Base-by-base conservation (phyloP, 441 rosid genomes). In the Pelargonium cotyledonis region DNA sequence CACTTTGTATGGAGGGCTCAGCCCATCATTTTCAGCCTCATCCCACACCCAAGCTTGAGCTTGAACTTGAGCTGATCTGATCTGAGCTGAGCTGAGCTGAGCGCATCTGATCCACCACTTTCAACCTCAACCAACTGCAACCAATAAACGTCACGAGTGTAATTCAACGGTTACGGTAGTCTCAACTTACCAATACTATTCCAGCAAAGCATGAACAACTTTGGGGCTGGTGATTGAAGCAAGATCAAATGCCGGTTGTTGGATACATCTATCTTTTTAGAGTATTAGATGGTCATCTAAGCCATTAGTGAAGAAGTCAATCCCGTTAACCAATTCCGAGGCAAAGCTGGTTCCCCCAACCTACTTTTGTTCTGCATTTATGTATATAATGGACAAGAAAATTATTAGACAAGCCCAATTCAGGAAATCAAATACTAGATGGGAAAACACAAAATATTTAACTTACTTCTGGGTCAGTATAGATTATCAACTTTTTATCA, bases 391-490 rank as follows among this genome's bases (percentile, higher is more conserved):
- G 57, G 57, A 16, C 57, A 49, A 12, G 8, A 53, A 51, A 5
- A 51, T 51, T 51, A 51, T 14, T 51, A 10, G 14, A 47, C 53
- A 43, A 43, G 29, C 29, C 29, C 31, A 47, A 8, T 29, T 43
- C 15, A 60, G 26, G 57, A 51, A 4, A 63, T 38, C 40, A 29
- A 60, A 35, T 6, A 9, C 7, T 4, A 21, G 9, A 23, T 26
- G 44, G 12, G 31, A 4, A 10, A 43, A 55, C 1, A 16, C 11
- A n/a, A 15, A 64, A 9, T 38, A 63, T 71, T 80, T 12, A 62
- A 85, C 98, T 88, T 85, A 95, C 99, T 60, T 95, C 86, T 47
- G 98, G 99, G 81, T 95, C 96, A 2, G 98, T 91, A 86, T 89
- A 95, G 74, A 95, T 80, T 69, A 91, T 83, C 88, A 95, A 72